Evolutionary conservation across 371 early-diverging fungal genomes (phyloP), one percentile per base, ranked within the genome.

Genomic region (Rhizopus stolonifer): DNA sequence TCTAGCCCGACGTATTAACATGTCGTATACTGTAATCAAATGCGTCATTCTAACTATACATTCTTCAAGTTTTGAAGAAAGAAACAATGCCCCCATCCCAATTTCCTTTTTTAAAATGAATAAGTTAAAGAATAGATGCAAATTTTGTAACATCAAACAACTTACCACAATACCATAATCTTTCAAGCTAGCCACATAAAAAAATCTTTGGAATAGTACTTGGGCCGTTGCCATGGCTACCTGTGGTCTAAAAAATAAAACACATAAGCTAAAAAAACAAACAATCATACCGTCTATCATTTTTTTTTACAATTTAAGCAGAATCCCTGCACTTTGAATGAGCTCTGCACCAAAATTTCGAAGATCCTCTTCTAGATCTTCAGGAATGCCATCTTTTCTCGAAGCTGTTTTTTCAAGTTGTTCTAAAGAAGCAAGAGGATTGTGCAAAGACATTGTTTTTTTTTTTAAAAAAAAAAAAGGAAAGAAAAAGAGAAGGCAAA

Each of bases 181-280:
- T 49, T 80, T 82, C 11, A 94, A 65, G 3, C 93, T 85, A 0
- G 92, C 85, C 54, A 87, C 72, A 52, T 80, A 92, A 70, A 84
- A 98, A 80, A 96, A 96, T 7, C 98, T 86, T 52, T 95, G 94
- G 43, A 96, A 85, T 21, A 98, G 73, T 2, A 94, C 90, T 65
- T 95, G 94, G 1, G 96, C 95, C n/a, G 94, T 94, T 3, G 95
- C 94, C 83, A 94, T 91, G 0, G 93, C 90, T 7, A 90, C 88
- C 51, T 98, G 98, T 13, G 97, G 95, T 24, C 94, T 94, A 68
- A 15, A 10, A 10, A 29, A 29, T 29, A 29, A 4, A 29, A 29
- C 31, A 7, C 31, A 29, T 29, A 10, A 29, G 31, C 10, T 29
- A 29, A 33, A 23, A 46, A 2, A 38, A 33, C 18, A 22, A 11